Base-by-base conservation (phyloP, 768 basidiomycete genomes). In the Trametes elegans region DNA sequence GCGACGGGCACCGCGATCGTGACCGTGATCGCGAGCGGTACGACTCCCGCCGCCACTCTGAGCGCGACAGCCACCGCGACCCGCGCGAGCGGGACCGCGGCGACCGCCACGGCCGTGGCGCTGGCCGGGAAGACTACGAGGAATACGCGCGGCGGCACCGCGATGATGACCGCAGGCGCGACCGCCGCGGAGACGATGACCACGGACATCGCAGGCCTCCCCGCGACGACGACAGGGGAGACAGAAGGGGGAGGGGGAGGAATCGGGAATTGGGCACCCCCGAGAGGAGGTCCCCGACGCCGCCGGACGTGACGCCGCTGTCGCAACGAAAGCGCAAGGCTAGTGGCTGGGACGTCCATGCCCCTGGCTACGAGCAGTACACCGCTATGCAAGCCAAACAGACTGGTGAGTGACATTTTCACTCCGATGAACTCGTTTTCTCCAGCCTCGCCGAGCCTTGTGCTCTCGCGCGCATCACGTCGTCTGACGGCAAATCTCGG, bases 381-480 rank as follows among this genome's bases (percentile, higher is more conserved):
- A 88, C 87, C 5, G 93, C 96, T 14, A 80, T 93, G 78, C 94
- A 98, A 69, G 97, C 97, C n/a, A 99, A 99, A 72, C 89, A 93
- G 74, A 98, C 95, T 38, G 97, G 96, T 93, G 61, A 53, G 70
- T 61, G 29, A 19, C 7, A 29, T 41, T 8, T 36, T 44, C 29
- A 14, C n/a, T 19, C 19, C 14, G 7, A 41, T 5, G 11, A 10
- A 11, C 38, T 28, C 13, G 32, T 26, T 27, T 44, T 31, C 45
- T 49, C 44, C 23, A 28, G 14, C 53, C 46, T 36, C 28, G 29
- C n/a, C 32, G n/a, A 24, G 11, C 5, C 36, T 19, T 46, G 51
- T 54, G 58, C 28, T 59, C 61, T 21, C 34, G 34, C 34, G 3
- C 13, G n/a, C n/a, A n/a, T 35, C 58, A 13, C 58, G 19, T 16